Percentiles rank a stretch among this genome's conserved stretches.
phyloP scores from a whole-genome alignment of 2,329 filamentous ascomycete genomes.

The Rutstroemia sydowiana region DNA sequence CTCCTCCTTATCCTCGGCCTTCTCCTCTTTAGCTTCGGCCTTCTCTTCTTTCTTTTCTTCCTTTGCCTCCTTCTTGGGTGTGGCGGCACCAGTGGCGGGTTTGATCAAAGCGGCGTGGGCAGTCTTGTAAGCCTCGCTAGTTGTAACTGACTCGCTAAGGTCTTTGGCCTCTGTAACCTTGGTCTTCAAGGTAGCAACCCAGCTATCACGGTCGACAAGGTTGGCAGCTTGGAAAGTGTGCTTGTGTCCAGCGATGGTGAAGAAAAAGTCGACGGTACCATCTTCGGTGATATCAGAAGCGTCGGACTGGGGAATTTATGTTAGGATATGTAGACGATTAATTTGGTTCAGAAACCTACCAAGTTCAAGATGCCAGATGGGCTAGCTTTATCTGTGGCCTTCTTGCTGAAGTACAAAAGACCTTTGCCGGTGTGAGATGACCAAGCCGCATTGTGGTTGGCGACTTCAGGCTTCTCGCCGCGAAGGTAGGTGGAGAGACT shows the following conservation, averaged over 20 bases:
- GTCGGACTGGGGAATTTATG: constrained; percentile 40
- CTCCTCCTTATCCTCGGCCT: constrained; percentile 33
- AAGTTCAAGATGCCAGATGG: constrained; percentile 80
- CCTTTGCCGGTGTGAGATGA: constrained; percentile 91
- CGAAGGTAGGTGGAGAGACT: constrained; percentile 71
- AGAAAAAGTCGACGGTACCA: constrained; percentile 73
- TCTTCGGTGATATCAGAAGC: constrained; percentile 62
- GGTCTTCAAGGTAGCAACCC: constrained; percentile 76
- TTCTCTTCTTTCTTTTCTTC: constrained; percentile 30
- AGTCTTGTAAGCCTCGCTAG: constrained; percentile 81
- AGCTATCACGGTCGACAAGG: constrained; percentile 78
- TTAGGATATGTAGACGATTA: constrained; percentile 25
- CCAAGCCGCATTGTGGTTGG: constrained; percentile 79
- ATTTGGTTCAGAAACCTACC: constrained; percentile 44
- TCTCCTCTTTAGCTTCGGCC: constrained; percentile 26
- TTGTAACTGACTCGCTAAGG: constrained; percentile 62
- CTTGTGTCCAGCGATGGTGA: constrained; percentile 82
- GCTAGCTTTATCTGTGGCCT: constrained; percentile 69
- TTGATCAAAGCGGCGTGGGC: constrained; percentile 33
- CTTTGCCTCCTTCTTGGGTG: constrained; percentile 29
- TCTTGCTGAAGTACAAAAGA: constrained; percentile 77
- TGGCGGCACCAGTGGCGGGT: constrained; percentile 32
- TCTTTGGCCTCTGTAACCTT: constrained; percentile 83
- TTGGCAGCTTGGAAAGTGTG: constrained; percentile 82
- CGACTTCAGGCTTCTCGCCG: constrained; percentile 75